These are phyloP conservation scores for Leccinum incarnatum DNA, from an alignment of 768 basidiomycete species.

Conservation along the genomic window DNA sequence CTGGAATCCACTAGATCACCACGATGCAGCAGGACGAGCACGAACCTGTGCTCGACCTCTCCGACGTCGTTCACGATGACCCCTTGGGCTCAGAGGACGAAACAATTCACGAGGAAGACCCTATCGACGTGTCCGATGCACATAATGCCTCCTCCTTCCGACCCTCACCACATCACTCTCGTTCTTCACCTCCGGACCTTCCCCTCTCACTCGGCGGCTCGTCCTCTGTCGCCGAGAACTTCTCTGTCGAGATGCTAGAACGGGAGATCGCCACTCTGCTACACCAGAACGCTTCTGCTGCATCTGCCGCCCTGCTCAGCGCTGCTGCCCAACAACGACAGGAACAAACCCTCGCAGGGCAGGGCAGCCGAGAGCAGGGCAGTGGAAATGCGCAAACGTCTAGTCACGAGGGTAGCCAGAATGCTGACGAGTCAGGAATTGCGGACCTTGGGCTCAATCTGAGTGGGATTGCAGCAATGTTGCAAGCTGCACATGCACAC, in stretches of 20 bases:
- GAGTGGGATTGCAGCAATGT: slow-evolving; percentile 69
- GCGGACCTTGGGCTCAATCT: slow-evolving; percentile 54
- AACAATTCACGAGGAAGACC: slow-evolving; percentile 29
- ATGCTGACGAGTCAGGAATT: slow-evolving; percentile 14
- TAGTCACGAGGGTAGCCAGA: slow-evolving; percentile 14
- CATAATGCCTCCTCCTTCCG: slow-evolving; percentile 31
- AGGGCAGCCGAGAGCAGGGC: slow-evolving; percentile 31
- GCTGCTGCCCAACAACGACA: slow-evolving; percentile 71
- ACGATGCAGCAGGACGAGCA: slow-evolving; percentile 55
- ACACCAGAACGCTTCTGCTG: slow-evolving; percentile 70
- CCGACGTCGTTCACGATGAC: slow-evolving; percentile 83
- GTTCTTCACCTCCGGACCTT: slow-evolving; percentile 25
- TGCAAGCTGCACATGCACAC: slow-evolving; percentile 74
- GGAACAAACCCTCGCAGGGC: slow-evolving; percentile 38
- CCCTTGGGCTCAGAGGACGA: slow-evolving; percentile 59
- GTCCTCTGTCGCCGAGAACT: slow-evolving; percentile 44
- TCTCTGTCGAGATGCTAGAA: slow-evolving; percentile 72
- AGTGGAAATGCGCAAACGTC: slow-evolving; percentile 17
- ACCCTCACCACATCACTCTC: slow-evolving; percentile 13
- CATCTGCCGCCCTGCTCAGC: slow-evolving; percentile 59
- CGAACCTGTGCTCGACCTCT: slow-evolving; percentile 64
- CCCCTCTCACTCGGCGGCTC: slow-evolving; percentile 38
- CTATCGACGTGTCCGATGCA: slow-evolving; percentile 31
- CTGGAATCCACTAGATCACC: slow-evolving; percentile 13
- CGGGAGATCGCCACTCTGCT: slow-evolving; percentile 74